Base-by-base conservation (phyloP, 192 early-diverging fungal species). In the Rhizoclosmatium sp. region DNA sequence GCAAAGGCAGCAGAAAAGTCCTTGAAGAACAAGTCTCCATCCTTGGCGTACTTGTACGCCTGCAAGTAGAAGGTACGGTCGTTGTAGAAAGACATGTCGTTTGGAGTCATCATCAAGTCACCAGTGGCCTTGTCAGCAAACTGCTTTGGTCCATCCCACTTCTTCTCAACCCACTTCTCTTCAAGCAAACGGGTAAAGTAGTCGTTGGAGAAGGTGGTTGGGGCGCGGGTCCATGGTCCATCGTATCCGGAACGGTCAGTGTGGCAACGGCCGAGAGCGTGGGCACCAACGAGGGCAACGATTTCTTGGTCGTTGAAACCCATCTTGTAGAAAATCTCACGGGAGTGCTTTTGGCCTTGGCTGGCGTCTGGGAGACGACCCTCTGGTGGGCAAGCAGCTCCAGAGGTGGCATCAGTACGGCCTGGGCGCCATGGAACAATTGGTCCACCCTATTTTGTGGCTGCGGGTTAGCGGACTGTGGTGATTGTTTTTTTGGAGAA, bases 21-120 rank as follows among this genome's bases (percentile, higher is more conserved):
- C 82, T 88, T 72, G 88, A 95, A 98, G 92, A 95, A 99, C 68
- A 87, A 84, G 21, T 93, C 86, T 67, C 92, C 81, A 84, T 96
- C 94, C 80, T 93, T 92, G 65, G 96, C 95, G 80, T 98, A 98
- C 56, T 89, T 79, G 72, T 96, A 93, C n/a, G 93, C 91, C 78
- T 90, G 92, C 80, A 90, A 87, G 80, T 71, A 69, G 65, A 80
- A 80, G 48, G 71, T 31, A 42, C 71, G 79, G 67, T 80, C 79
- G 69, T 89, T 84, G 78, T 91, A 81, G 47, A 92, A 81, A 59
- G 91, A 89, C 81, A 94, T 81, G 80, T 94, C 93, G 60, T 89
- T 74, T 47, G 91, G 91, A 42, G 92, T 81, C 92, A 93, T 94
- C 92, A 93, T 93, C 51, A 89, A 67, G 39, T 80, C 72, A 44